A percentile compares a stretch with the other conserved stretches of the same genome.
Conservation (phyloP, 495 filamentous ascomycete genomes). For the Penicillium egyptiacum region DNA sequence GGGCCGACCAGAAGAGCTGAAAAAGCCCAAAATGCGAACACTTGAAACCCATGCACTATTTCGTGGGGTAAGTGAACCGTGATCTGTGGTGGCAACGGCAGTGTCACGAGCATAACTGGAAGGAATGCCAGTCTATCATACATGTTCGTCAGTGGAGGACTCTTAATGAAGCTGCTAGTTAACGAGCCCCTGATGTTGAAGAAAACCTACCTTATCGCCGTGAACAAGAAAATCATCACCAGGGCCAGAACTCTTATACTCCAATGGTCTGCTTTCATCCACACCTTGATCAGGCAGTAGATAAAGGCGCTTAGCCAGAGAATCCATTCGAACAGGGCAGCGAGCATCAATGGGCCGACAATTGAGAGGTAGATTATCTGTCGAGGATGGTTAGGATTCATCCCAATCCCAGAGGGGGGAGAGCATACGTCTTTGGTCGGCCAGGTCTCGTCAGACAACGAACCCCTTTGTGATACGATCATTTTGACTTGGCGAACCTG, state of each 20-base stretch:
- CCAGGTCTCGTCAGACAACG: conserved; percentile 43
- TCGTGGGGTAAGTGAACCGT: conserved; percentile 64
- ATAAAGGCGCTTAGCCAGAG: conserved; percentile 90
- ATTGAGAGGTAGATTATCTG: conserved; percentile 82
- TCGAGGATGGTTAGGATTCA: conserved; percentile 1
- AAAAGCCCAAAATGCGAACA: conserved; percentile 98
- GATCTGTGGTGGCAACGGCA: conserved; percentile 76
- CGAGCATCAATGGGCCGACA: conserved; percentile 77
- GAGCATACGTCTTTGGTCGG: conserved; percentile 63
- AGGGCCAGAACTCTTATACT: conserved; percentile 74
- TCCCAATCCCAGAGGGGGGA: not conserved
- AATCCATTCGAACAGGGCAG: conserved; percentile 89
- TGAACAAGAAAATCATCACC: conserved; percentile 71
- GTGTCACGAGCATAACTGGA: conserved; percentile 91
- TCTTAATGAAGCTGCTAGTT: not conserved
- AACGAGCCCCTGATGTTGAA: not conserved
- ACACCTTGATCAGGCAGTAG: conserved; percentile 88
- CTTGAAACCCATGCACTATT: conserved; percentile 75
- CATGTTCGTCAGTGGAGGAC: not conserved
- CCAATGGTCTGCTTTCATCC: conserved; percentile 85
- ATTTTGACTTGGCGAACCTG: not conserved
- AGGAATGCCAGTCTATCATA: conserved; percentile 73
- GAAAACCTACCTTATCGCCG: conserved; percentile 63
- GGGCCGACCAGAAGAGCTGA: conserved; percentile 79
- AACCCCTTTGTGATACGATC: conserved; percentile 10